phyloP scores from a whole-genome alignment of 169 alveolate genomes.

The Eimeria sp. region DNA sequence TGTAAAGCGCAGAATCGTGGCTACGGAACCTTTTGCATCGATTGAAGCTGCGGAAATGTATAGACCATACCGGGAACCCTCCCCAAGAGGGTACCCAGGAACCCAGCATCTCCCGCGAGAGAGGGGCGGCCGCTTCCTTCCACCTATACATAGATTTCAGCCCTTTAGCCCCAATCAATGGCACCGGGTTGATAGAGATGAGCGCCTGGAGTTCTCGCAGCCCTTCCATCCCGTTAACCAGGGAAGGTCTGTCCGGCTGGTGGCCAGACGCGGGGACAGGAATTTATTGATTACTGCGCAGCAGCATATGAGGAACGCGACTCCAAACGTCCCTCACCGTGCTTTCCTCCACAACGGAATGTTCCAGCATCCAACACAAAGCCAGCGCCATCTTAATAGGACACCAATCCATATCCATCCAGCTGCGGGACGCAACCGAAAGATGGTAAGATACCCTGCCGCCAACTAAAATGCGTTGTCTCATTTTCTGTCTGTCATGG shows the following conservation, averaged over 20 bases:
- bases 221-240: slow-evolving; percentile 11
- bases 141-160: slow-evolving; percentile 21
- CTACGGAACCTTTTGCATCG: neutral
- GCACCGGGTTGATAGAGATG: slow-evolving; percentile 40
- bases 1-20: slow-evolving; percentile 40
- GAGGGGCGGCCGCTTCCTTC: slow-evolving; percentile 13
- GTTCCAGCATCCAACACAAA: neutral
- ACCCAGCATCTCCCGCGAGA: slow-evolving; percentile 4
- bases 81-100: slow-evolving; percentile 29
- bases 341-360: slow-evolving; percentile 14
- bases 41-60: neutral
- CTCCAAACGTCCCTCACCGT: slow-evolving; percentile 9
- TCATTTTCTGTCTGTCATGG: neutral
- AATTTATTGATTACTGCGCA: slow-evolving; percentile 6
- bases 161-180: neutral
- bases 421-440: slow-evolving; percentile 23
- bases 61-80: neutral
- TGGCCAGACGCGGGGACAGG: slow-evolving; percentile 34
- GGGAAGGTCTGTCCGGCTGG: slow-evolving; percentile 62
- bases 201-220: slow-evolving; percentile 34
- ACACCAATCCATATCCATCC: slow-evolving; percentile 2
- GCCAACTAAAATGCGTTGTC: neutral
- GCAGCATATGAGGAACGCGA: neutral
- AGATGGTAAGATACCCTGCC: slow-evolving; percentile 12
- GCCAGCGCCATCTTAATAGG: neutral